Evolutionary conservation across 768 basidiomycete species (phyloP).

Genomic region (Amanita pallidorosea): DNA sequence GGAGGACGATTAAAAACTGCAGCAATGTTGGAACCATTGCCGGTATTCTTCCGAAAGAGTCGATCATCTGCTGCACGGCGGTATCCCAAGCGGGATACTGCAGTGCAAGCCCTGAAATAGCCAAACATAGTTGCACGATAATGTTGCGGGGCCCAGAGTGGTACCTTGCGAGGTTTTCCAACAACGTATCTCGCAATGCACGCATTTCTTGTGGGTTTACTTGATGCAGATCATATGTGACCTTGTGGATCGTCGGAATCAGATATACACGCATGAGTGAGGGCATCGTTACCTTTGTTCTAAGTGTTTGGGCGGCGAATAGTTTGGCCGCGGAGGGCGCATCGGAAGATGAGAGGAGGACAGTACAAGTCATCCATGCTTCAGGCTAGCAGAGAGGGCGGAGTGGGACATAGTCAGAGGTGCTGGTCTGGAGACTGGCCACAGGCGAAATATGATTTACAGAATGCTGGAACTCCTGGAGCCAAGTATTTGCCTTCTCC

Average conservation of each 20-base stretch:
- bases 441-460: slow-evolving; percentile 80
- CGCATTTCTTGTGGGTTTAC: slow-evolving; percentile 63
- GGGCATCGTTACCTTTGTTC: slow-evolving; percentile 60
- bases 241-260: slow-evolving; percentile 42
- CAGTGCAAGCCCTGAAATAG: slow-evolving; percentile 81
- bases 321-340: slow-evolving; percentile 73
- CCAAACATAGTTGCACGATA: slow-evolving; percentile 82
- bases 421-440: slow-evolving; percentile 47
- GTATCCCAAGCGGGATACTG: slow-evolving; percentile 83
- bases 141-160: slow-evolving; percentile 73
- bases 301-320: slow-evolving; percentile 95
- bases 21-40: slow-evolving; percentile 74
- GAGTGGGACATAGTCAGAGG: slow-evolving; percentile 58
- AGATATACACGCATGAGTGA: slow-evolving; percentile 11
- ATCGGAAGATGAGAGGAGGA: slow-evolving; percentile 75
- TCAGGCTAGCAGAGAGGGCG: slow-evolving; percentile 72
- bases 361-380: slow-evolving; percentile 93
- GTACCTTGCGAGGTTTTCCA: slow-evolving; percentile 65
- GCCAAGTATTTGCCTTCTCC: slow-evolving; percentile 86
- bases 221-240: slow-evolving; percentile 91
- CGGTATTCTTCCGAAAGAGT: slow-evolving; percentile 77
- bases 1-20: slow-evolving; percentile 83
- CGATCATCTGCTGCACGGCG: slow-evolving; percentile 72
- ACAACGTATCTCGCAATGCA: slow-evolving; percentile 79
- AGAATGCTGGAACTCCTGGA: slow-evolving; percentile 98